A percentile compares a stretch with the other conserved stretches of the same genome.
phyloP scores from a whole-genome alignment of 2,329 filamentous ascomycete species.

The Elsinoe australis region DNA sequence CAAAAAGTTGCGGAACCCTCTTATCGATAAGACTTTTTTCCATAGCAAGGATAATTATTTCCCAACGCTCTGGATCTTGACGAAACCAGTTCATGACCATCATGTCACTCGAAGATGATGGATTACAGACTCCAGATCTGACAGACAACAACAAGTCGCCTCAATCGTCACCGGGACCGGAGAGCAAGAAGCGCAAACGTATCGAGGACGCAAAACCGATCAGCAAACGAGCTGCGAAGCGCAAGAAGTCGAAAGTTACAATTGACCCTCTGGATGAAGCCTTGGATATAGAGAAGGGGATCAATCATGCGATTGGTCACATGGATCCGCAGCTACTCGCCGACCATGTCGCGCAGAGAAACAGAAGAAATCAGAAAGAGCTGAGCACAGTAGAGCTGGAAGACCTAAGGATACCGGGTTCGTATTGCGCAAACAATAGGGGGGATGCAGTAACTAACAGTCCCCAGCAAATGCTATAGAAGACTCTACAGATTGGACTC shows the following conservation, averaged over 20 bases:
- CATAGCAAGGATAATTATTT: not conserved
- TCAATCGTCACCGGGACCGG: constrained; percentile 21
- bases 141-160: not conserved
- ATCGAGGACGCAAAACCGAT: constrained; percentile 30
- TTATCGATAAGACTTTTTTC: constrained; percentile 14
- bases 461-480: constrained; percentile 46
- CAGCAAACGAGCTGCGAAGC: constrained; percentile 37
- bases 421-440: constrained; percentile 22
- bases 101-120: constrained; percentile 3
- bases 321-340: constrained; percentile 80
- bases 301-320: constrained; percentile 71
- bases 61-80: not conserved
- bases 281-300: constrained; percentile 41
- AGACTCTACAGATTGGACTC: constrained; percentile 69
- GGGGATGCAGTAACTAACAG: not conserved
- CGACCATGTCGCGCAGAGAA: constrained; percentile 75
- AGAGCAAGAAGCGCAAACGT: constrained; percentile 37
- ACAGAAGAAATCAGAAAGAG: constrained; percentile 68
- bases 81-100: not conserved
- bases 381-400: constrained; percentile 77
- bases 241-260: constrained; percentile 50
- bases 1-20: not conserved
- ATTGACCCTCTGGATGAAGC: constrained; percentile 58
- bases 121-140: constrained; percentile 10
- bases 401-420: constrained; percentile 73